These are phyloP conservation scores for Rhizodiscina lignyota DNA, from an alignment of 495 filamentous ascomycete species.

Conservation along the genomic window DNA sequence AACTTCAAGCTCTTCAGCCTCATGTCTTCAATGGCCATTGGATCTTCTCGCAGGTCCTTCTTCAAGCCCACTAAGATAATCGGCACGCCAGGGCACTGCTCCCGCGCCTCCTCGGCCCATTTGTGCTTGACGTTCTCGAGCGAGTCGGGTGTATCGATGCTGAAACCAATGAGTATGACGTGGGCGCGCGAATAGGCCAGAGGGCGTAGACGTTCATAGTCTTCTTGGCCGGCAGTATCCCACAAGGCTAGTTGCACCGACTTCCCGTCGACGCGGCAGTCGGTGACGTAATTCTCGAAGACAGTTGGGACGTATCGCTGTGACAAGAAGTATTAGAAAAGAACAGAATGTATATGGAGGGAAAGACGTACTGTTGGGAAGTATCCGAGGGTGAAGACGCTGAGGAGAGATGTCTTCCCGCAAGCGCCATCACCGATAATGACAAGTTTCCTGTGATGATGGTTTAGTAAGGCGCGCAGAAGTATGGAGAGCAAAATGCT, in stretches of 20 bases:
- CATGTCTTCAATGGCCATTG: constrained; percentile 91
- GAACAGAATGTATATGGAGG: constrained; percentile 2
- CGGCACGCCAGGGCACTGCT: constrained; percentile 81
- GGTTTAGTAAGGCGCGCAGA: too few species aligned
- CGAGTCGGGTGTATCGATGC: constrained; percentile 89
- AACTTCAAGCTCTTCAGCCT: constrained; percentile 83
- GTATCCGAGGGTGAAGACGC: constrained; percentile 95
- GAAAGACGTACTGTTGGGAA: constrained; percentile 75
- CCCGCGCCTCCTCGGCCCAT: constrained; percentile 96
- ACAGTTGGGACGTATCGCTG: constrained; percentile 21
- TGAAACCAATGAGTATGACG: constrained; percentile 92
- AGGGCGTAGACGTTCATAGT: constrained; percentile 58
- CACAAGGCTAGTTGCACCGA: constrained; percentile 30
- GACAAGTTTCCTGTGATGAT: constrained; percentile 92
- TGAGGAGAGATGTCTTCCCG: constrained; percentile 93
- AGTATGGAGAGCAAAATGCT: constrained; percentile 1
- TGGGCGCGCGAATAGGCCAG: constrained; percentile 96
- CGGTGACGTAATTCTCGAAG: constrained; percentile 31
- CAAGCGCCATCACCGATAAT: constrained; percentile 99
- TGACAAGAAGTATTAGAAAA: too few species aligned
- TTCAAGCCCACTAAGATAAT: constrained; percentile 96
- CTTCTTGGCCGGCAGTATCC: constrained; percentile 32
- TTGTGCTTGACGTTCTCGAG: constrained; percentile 98
- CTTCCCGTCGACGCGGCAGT: constrained; percentile 30
- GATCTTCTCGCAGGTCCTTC: constrained; percentile 93